Conservation (phyloP, 257 asterid genomes). For the Solanum corneliomulleri region DNA sequence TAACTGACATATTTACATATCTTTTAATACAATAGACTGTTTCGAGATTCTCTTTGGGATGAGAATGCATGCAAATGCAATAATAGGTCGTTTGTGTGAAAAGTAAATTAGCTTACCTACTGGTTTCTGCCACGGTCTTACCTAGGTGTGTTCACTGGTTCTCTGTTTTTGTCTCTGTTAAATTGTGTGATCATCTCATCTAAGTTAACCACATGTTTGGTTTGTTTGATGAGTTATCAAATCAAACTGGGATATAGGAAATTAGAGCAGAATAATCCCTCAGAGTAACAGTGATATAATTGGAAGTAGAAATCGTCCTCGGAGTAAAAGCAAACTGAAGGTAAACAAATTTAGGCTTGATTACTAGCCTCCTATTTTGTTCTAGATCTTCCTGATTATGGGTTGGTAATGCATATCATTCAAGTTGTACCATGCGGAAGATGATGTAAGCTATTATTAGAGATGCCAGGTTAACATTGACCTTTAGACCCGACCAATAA, state of each 20-base stretch:
- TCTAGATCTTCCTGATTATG: not conserved
- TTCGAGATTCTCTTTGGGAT: not conserved
- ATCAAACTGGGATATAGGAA: not conserved
- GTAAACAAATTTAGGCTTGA: not conserved
- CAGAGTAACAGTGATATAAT: not conserved
- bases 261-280: not conserved
- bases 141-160: not conserved
- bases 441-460: not conserved
- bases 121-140: not conserved
- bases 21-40: not conserved
- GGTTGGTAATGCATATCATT: not conserved
- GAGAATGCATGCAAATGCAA: not conserved
- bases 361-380: not conserved
- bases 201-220: not conserved
- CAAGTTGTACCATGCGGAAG: not conserved
- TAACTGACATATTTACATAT: not conserved
- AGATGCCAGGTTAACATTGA: not conserved
- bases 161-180: not conserved
- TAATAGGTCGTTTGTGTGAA: not conserved
- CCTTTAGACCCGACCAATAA: not conserved
- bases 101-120: not conserved
- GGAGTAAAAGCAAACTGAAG: not conserved
- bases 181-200: not conserved
- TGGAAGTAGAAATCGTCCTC: not conserved
- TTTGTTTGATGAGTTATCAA: not conserved